Evolutionary conservation across 2,329 filamentous ascomycete genomes (phyloP).

Genomic region (Zymoseptoria crescenta): DNA sequence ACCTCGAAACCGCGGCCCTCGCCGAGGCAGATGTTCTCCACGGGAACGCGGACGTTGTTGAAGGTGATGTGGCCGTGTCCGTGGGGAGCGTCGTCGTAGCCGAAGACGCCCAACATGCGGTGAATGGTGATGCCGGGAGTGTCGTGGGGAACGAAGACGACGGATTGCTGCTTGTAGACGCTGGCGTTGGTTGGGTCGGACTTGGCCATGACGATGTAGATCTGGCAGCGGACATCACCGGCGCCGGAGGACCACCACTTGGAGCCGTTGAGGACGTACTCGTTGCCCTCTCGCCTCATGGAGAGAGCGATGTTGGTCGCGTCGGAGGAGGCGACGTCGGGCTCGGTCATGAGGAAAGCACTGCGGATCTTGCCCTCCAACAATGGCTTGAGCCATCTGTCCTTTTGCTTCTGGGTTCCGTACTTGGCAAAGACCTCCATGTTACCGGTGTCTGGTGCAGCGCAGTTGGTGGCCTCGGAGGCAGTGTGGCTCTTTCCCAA

Average conservation of each 20-base stretch:
- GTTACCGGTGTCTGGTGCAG: conserved; percentile 45
- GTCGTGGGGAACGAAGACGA: conserved; percentile 76
- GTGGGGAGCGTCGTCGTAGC: conserved; percentile 94
- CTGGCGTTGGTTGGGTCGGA: conserved; percentile 67
- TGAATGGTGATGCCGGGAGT: conserved; percentile 81
- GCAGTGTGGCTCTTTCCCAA: conserved; percentile 78
- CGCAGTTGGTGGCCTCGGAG: conserved; percentile 75
- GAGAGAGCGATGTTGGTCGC: conserved; percentile 51
- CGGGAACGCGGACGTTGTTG: conserved; percentile 80
- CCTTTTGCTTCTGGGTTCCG: conserved; percentile 44
- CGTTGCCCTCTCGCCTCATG: conserved; percentile 74
- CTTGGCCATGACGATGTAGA: conserved; percentile 98
- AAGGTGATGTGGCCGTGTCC: conserved; percentile 92
- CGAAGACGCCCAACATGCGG: conserved; percentile 89
- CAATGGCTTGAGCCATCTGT: conserved; percentile 43
- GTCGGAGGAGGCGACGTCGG: conserved; percentile 44
- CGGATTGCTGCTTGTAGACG: conserved; percentile 84
- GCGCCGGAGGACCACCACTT: conserved; percentile 99
- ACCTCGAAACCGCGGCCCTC: conserved; percentile 96
- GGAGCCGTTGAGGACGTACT: conserved; percentile 86
- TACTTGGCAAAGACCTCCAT: conserved; percentile 48
- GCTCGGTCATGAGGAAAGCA: conserved; percentile 41
- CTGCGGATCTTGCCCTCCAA: conserved; percentile 43
- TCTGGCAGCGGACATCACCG: conserved; percentile 80
- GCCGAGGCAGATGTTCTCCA: conserved; percentile 76